Evolutionary conservation across 208 protist species (phyloP).

Genomic region (Vickermania spadyakhi): DNA sequence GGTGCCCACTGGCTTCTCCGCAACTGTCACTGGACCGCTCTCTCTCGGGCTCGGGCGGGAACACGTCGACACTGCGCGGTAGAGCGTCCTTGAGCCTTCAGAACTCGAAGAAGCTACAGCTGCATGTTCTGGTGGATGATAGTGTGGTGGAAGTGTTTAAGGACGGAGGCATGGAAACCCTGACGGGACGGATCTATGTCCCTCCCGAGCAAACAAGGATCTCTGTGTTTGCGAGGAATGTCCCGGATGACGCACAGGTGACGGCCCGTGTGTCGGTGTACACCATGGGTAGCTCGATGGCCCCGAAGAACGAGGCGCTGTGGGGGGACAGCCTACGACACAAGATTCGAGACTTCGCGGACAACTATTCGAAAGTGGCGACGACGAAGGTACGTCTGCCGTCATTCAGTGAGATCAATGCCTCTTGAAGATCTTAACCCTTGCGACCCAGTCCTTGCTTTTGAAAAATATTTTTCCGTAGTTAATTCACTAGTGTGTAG

Average conservation of each 20-base stretch:
- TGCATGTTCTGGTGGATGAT: slow-evolving; percentile 18
- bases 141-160: slow-evolving; percentile 22
- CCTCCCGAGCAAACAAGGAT: slow-evolving; percentile 5
- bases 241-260: not conserved
- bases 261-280: slow-evolving; percentile 1
- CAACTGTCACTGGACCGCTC: slow-evolving; percentile 2
- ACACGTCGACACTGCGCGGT: slow-evolving; percentile 1
- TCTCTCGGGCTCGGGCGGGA: slow-evolving; percentile 5
- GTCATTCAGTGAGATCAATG: not conserved
- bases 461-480: too few species aligned
- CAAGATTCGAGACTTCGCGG: not conserved
- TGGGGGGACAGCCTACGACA: not conserved
- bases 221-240: slow-evolving; percentile 8
- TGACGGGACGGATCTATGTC: not conserved
- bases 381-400: not conserved
- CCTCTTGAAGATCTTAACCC: too few species aligned
- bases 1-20: slow-evolving; percentile 9
- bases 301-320: not conserved
- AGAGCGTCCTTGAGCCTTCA: slow-evolving; percentile 1
- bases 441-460: too few species aligned
- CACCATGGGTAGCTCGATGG: slow-evolving; percentile 4
- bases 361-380: not conserved
- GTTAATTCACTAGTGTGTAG: too few species aligned
- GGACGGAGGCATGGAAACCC: slow-evolving; percentile 18
- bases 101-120: not conserved